phyloP scores from a whole-genome alignment of 768 basidiomycete genomes.

The Russula earlei region DNA sequence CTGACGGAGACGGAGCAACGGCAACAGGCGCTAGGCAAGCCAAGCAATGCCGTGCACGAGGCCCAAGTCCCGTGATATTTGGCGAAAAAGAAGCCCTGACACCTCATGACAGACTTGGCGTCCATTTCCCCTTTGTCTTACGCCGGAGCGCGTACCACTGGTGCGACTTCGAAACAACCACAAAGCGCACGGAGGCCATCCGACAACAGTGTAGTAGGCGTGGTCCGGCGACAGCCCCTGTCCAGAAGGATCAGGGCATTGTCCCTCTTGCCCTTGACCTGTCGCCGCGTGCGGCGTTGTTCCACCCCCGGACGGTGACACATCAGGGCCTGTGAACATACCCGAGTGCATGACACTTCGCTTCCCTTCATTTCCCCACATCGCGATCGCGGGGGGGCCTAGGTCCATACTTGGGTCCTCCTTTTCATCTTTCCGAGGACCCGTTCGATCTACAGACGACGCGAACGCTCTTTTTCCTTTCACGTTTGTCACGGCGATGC shows the following conservation, averaged over 20 bases:
- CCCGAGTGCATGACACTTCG: neutral
- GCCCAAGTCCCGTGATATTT: slow-evolving; percentile 8
- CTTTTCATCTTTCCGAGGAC: neutral
- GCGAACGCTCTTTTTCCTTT: neutral
- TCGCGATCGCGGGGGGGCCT: neutral
- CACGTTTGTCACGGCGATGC: neutral
- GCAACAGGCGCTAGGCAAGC: neutral
- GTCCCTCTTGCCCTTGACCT: neutral
- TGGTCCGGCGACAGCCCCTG: neutral
- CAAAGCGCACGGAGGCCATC: neutral
- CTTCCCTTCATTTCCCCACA: slow-evolving; percentile 8
- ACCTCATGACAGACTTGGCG: neutral
- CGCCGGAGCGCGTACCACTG: too few relatives aligned
- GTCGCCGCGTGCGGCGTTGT: neutral
- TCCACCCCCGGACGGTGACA: neutral
- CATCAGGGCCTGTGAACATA: neutral
- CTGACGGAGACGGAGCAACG: neutral
- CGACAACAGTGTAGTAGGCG: neutral
- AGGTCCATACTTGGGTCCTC: neutral
- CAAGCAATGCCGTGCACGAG: neutral
- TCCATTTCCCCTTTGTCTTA: neutral
- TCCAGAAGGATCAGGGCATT: neutral
- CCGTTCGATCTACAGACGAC: neutral
- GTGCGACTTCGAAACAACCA: neutral
- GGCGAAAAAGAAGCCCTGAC: neutral